A percentile compares a stretch with the other conserved stretches of the same genome.
These are phyloP conservation scores for Cytospora leucostoma DNA, from an alignment of 2,329 filamentous ascomycete species.

Conservation along the genomic window DNA sequence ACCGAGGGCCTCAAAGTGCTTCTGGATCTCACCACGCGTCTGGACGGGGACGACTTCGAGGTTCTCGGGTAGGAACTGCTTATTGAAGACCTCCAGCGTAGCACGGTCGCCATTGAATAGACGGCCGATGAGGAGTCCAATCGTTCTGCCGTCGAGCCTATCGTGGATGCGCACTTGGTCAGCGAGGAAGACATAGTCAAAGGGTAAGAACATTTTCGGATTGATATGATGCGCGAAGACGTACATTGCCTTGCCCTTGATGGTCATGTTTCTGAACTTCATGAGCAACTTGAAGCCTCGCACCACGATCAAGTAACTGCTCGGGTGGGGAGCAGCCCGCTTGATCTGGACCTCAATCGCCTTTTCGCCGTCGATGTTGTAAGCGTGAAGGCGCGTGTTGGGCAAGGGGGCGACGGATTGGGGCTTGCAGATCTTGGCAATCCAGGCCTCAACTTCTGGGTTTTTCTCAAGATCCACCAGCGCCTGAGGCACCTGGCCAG, in stretches of 20 bases:
- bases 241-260: slow-evolving; percentile 1
- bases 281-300: neutral
- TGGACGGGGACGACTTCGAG: neutral
- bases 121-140: slow-evolving; percentile 10
- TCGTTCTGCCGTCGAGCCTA: neutral
- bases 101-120: slow-evolving; percentile 4
- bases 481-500: neutral
- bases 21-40: neutral
- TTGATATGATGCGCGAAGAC: neutral
- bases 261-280: slow-evolving; percentile 7
- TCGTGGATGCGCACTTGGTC: neutral
- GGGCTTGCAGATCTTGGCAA: neutral
- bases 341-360: slow-evolving; percentile 10
- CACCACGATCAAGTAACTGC: slow-evolving; percentile 3
- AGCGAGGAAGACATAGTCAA: neutral
- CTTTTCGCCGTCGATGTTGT: neutral
- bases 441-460: neutral
- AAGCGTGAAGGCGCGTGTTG: too few relatives aligned
- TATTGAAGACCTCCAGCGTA: slow-evolving; percentile 6
- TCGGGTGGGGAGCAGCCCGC: neutral
- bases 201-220: neutral
- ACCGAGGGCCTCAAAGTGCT: neutral
- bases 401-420: neutral
- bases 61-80: slow-evolving; percentile 1
- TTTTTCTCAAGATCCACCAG: neutral